Conservation (phyloP, 129 eudicot species). For the Glebionis coronaria region DNA sequence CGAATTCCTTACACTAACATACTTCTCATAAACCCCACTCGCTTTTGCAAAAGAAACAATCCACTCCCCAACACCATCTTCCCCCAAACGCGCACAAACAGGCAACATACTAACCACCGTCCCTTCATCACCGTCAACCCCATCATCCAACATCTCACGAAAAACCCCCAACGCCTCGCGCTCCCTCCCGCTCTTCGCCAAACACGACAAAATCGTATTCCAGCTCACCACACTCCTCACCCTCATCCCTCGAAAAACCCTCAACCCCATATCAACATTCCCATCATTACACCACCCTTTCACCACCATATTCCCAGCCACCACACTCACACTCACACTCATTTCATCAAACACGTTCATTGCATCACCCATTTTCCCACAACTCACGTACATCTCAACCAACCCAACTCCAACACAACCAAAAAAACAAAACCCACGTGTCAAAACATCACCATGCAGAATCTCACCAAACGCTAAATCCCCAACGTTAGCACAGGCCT, state of each 20-base stretch:
- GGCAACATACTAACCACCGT: conserved; percentile 70
- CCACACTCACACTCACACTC: conserved; percentile 32
- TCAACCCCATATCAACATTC: conserved; percentile 54
- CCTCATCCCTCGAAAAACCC: conserved; percentile 54
- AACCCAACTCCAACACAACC: conserved; percentile 46
- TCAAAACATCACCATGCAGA: conserved; percentile 43
- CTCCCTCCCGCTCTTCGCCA: conserved; percentile 52
- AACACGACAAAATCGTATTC: conserved; percentile 70
- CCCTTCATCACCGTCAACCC: conserved; percentile 68
- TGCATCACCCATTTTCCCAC: conserved; percentile 59
- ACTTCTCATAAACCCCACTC: conserved; percentile 40
- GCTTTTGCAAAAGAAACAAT: conserved; percentile 55
- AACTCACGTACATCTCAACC: conserved; percentile 51
- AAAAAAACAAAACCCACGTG: conserved; percentile 53
- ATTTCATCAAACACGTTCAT: conserved; percentile 75
- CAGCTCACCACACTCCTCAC: conserved; percentile 66
- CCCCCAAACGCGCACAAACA: conserved; percentile 70
- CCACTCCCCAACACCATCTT: conserved; percentile 43
- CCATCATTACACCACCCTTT: conserved; percentile 60
- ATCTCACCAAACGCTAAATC: too few species aligned
- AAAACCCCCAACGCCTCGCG: conserved; percentile 62
- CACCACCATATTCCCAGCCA: conserved; percentile 80
- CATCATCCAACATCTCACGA: conserved; percentile 46
- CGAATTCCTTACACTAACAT: conserved; percentile 65
- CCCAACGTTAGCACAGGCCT: conserved; percentile 54